Base-by-base conservation (phyloP, 2,329 filamentous ascomycete species). In the Phialophora tarda region DNA sequence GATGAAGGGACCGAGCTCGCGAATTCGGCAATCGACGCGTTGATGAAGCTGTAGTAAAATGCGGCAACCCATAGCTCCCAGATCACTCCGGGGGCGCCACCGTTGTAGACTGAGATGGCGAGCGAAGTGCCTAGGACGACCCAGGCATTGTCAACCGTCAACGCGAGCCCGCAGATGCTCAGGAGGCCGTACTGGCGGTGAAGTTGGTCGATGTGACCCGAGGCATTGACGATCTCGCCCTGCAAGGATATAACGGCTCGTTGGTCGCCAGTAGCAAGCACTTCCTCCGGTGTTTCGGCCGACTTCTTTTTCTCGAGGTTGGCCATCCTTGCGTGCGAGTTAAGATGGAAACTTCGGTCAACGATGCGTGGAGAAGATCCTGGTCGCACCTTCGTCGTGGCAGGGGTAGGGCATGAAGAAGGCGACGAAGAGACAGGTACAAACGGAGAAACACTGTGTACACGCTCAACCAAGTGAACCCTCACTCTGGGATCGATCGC, bases 61-160 rank as follows among this genome's bases (percentile, higher is more conserved):
- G 61, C 47, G 5, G 59, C 59, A 41, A 61, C 30, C 59, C 59
- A 62, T 10, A 64, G n/a, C 70, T 88, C 86, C 75, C 88, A 89
- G 1, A 89, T 77, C 0, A 87, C 83, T 14, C 86, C 86, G 0
- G 86, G 83, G 0, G 85, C 83, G 0, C 87, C 87, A 68, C 87
- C 87, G 75, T 89, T 88, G 73, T 63, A 66, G 32, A 71, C 70
- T 2, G 62, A 26, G 60, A 79, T 24, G 57, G 62, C 57, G 26
- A 77, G 76, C 0, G 86, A 87, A 14, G 86, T 87, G 60, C 86
- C 87, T 65, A 88, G 78, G 4, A 86, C 87, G 60, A 87, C 82
- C 87, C 87, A 90, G 21, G 86, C 86, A 71, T 88, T 88, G 75
- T 88, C 86, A 23, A 87, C 84, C 1, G 85, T 88, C 62, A 89